These are phyloP conservation scores for Fonsecaea nubica DNA, from an alignment of 2,329 filamentous ascomycete species.

Conservation along the genomic window DNA sequence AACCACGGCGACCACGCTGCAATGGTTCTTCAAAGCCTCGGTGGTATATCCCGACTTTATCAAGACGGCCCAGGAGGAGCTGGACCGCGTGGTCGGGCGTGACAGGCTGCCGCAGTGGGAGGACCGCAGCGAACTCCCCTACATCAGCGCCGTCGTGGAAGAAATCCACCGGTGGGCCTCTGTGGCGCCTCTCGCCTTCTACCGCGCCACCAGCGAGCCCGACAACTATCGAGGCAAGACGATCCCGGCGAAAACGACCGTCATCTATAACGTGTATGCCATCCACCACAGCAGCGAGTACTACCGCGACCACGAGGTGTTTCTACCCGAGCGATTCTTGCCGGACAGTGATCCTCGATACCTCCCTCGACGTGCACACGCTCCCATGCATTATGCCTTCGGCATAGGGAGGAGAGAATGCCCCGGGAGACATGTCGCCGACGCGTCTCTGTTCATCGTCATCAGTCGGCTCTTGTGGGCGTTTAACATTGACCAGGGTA, in stretches of 20 bases:
- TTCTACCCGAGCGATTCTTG: conserved; percentile 54
- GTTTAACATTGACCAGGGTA: conserved; percentile 32
- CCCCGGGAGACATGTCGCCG: conserved; percentile 44
- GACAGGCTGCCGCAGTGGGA: conserved; percentile 46
- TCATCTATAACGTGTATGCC: conserved; percentile 54
- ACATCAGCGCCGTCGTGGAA: conserved; percentile 49
- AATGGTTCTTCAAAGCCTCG: conserved; percentile 32
- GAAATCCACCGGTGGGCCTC: conserved; percentile 55
- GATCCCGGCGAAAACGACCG: conserved; percentile 51
- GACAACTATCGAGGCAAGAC: conserved; percentile 37
- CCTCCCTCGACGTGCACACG: conserved; percentile 46
- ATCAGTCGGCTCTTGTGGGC: conserved; percentile 62
- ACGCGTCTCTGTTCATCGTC: conserved; percentile 57
- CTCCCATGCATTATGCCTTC: conserved; percentile 57
- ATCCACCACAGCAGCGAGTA: conserved; percentile 40
- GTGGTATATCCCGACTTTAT: conserved; percentile 60
- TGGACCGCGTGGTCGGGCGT: conserved; percentile 44
- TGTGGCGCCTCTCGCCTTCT: conserved; percentile 52
- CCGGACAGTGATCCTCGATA: conserved; percentile 41
- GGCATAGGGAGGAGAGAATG: conserved; percentile 58
- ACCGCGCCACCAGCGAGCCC: conserved; percentile 41
- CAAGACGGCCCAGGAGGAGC: conserved; percentile 45
- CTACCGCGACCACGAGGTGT: conserved; percentile 40
- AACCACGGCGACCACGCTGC: conserved; percentile 28
- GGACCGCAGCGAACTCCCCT: conserved; percentile 47